phyloP scores from a whole-genome alignment of 208 protist genomes.

The Zelonia costaricensis region DNA sequence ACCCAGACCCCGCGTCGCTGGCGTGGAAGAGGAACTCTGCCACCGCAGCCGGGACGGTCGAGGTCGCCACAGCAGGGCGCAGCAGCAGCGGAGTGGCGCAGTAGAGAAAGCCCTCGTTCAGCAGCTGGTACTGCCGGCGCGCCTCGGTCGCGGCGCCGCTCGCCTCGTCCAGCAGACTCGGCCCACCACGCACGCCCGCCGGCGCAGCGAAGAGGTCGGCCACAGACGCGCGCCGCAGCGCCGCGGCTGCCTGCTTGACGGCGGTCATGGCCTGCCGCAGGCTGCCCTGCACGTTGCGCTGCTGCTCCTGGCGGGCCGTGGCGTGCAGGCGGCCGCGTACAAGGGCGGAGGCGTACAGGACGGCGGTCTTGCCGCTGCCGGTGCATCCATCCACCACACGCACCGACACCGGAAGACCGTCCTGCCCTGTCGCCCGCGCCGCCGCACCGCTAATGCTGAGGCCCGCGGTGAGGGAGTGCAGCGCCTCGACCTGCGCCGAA shows the following conservation, averaged over 20 bases:
- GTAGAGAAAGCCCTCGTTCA: slow-evolving; percentile 51
- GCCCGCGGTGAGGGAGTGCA: slow-evolving; percentile 42
- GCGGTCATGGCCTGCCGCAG: slow-evolving; percentile 43
- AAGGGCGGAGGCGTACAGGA: slow-evolving; percentile 57
- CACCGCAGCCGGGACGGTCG: slow-evolving; percentile 24
- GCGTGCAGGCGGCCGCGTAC: slow-evolving; percentile 55
- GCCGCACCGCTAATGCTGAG: not conserved
- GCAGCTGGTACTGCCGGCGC: slow-evolving; percentile 26
- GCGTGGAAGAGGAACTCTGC: slow-evolving; percentile 22
- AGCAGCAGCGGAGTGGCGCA: slow-evolving; percentile 71
- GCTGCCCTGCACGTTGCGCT: slow-evolving; percentile 33
- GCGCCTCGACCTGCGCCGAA: slow-evolving; percentile 69
- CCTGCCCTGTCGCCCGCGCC: slow-evolving; percentile 1
- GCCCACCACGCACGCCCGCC: slow-evolving; percentile 4
- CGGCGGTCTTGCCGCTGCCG: slow-evolving; percentile 75
- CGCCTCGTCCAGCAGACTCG: slow-evolving; percentile 46
- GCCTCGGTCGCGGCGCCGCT: slow-evolving; percentile 14
- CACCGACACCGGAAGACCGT: slow-evolving; percentile 27
- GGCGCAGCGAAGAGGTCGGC: slow-evolving; percentile 17
- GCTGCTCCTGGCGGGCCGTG: slow-evolving; percentile 56
- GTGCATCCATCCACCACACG: slow-evolving; percentile 52
- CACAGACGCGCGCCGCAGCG: slow-evolving; percentile 13
- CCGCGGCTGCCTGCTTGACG: slow-evolving; percentile 21
- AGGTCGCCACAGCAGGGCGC: slow-evolving; percentile 26
- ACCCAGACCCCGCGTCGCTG: not conserved